Evolutionary conservation across 352 stramenopile genomes (phyloP).

Genomic region (Phytopythium vexans): DNA sequence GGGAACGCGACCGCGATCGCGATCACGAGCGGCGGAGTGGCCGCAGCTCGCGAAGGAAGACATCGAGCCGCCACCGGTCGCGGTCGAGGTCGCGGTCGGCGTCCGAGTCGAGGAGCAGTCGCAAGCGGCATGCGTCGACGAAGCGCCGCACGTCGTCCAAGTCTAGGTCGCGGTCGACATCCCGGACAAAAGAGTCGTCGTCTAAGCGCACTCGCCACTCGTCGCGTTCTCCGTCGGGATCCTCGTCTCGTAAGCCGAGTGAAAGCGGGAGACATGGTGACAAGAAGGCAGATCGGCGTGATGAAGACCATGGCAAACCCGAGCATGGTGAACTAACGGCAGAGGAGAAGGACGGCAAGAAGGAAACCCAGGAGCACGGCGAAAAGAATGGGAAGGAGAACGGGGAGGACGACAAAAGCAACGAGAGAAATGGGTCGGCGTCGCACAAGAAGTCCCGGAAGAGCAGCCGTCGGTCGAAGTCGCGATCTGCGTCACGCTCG

Average conservation of each 20-base stretch:
- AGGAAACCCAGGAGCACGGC: constrained; percentile 2
- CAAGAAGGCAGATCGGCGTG: constrained; percentile 6
- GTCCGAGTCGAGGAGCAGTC: constrained; percentile 14
- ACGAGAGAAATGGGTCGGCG: constrained; percentile 13
- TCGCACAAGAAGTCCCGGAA: constrained; percentile 23
- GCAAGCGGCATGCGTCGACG: constrained; percentile 6
- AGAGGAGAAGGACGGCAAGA: constrained; percentile 14
- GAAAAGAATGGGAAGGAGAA: constrained; percentile 6
- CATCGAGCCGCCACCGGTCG: constrained; percentile 27
- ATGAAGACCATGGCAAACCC: not conserved
- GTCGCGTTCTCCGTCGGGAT: constrained; percentile 20
- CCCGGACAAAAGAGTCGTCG: constrained; percentile 11
- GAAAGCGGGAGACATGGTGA: constrained; percentile 3
- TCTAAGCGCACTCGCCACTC: constrained; percentile 21
- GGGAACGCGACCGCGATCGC: constrained; percentile 13
- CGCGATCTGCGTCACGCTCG: constrained; percentile 53
- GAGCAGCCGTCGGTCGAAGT: constrained; percentile 53
- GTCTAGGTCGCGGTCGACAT: constrained; percentile 29
- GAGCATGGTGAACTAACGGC: constrained; percentile 7
- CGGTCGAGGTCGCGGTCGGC: constrained; percentile 36
- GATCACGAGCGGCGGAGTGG: constrained; percentile 25
- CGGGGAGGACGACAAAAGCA: constrained; percentile 10
- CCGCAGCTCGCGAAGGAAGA: constrained; percentile 27
- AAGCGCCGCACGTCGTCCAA: constrained; percentile 10
- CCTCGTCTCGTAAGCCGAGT: constrained; percentile 15